Evolutionary conservation across 164 flowering plant genomes (phyloP).

Genomic region (Aristolochia fimbriata): DNA sequence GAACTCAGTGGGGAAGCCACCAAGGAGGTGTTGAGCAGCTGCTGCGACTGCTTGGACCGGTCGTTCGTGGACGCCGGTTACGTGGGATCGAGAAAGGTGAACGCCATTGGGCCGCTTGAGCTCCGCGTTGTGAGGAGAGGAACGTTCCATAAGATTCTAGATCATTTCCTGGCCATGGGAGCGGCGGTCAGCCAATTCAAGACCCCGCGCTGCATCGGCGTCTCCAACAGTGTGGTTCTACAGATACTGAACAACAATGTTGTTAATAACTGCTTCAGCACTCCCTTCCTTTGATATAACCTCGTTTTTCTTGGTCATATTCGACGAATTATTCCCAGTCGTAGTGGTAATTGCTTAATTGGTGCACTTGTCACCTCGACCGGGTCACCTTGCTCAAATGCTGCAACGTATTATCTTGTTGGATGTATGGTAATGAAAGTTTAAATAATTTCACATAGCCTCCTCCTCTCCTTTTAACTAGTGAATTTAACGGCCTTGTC

Average conservation of each 20-base stretch:
- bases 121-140: slow-evolving; percentile 59
- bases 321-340: too few species aligned
- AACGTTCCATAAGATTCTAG: slow-evolving; percentile 63
- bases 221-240: slow-evolving; percentile 34
- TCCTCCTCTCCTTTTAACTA: too few species aligned
- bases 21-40: slow-evolving; percentile 43
- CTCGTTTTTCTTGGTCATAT: too few species aligned
- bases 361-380: background rate
- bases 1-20: slow-evolving; percentile 55
- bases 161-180: slow-evolving; percentile 54
- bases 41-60: slow-evolving; percentile 65
- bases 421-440: too few species aligned
- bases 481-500: too few species aligned
- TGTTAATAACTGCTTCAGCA: slow-evolving; percentile 46
- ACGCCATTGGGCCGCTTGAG: slow-evolving; percentile 66
- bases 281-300: slow-evolving; percentile 28
- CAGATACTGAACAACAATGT: slow-evolving; percentile 55
- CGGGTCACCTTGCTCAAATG: too few species aligned
- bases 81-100: slow-evolving; percentile 53
- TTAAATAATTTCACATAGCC: too few species aligned
- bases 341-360: background rate
- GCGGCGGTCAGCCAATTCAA: slow-evolving; percentile 81
- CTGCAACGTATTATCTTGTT: too few species aligned
- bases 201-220: slow-evolving; percentile 65
- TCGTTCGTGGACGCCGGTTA: slow-evolving; percentile 79